Evolutionary conservation across 2,329 filamentous ascomycete genomes (phyloP), one percentile per base, ranked within the genome.

Genomic region (Fusarium anguioides): DNA sequence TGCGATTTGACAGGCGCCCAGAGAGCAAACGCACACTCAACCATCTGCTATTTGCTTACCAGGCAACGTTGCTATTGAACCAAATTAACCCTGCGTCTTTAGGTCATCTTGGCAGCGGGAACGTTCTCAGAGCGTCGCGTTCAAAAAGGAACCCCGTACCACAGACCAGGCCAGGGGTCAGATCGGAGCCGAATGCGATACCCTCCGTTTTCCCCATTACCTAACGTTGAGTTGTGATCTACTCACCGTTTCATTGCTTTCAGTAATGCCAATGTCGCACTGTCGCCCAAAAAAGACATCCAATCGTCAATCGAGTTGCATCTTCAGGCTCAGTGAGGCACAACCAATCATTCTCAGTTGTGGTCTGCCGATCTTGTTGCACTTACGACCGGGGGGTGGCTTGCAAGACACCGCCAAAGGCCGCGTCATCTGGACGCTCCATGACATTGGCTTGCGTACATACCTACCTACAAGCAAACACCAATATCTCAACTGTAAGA

Each of bases 401-500:
- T 44, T 47, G 21, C 40, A 54, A 66, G 62, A 73, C 68, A 69
- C 66, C 53, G 52, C 52, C 50, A 66, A 44, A 72, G 70, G 68
- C 68, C 70, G 70, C 70, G 70, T 72, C 70, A 73, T 70, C 70
- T 70, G 64, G 46, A 58, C 44, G 62, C 56, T 69, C 55, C 56
- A 66, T 72, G 49, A 60, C 53, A 60, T 58, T 61, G 52, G 68
- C 70, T 72, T 72, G 70, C 69, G 69, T 69, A 72, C 59, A 54
- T 47, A 39, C 70, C 71, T 72, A 70, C 69, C 67, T 69, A 72
- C 59, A 54, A 44, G 42, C 57, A 62, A 68, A 68, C 66, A 60
- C 45, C 54, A 66, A 56, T 51, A 63, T 63, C 58, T 58, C 27
- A 27, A 53, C 41, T 57, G 33, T 20, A 26, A 52, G 26, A 35